Percentiles rank a stretch among this genome's conserved stretches.
Evolutionary conservation across 176 grass and related monocot species (phyloP).

Genomic region (Themeda triandra): DNA sequence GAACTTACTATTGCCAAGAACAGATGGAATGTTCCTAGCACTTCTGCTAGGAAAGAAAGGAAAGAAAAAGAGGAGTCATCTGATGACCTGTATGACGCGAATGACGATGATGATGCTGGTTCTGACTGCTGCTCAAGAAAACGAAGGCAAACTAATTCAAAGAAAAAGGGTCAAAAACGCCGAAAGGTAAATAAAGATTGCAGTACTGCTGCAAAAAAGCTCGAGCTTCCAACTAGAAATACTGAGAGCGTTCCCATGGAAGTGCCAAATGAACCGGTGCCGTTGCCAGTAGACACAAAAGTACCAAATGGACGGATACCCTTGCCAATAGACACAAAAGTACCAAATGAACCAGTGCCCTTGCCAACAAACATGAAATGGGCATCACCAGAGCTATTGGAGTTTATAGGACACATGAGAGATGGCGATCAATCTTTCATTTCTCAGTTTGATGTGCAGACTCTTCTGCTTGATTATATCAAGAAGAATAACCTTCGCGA

Average conservation of each 20-base stretch:
- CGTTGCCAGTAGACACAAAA: conserved; percentile 30
- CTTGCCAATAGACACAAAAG: conserved; percentile 31
- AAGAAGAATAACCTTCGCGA: conserved; percentile 92
- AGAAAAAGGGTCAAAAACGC: conserved; percentile 59
- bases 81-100: conserved; percentile 78
- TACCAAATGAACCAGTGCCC: conserved; percentile 34
- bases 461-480: conserved; percentile 90
- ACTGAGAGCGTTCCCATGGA: conserved; percentile 27
- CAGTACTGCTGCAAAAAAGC: conserved; percentile 36
- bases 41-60: conserved; percentile 44
- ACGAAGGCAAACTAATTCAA: conserved; percentile 42
- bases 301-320: conserved; percentile 38
- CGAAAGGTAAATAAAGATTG: conserved; percentile 26
- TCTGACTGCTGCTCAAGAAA: conserved; percentile 70
- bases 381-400: conserved; percentile 83
- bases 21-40: conserved; percentile 57
- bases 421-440: conserved; percentile 62
- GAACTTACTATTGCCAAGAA: conserved; percentile 82
- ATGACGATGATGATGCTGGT: conserved; percentile 70
- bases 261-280: conserved; percentile 40
- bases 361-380: conserved; percentile 48
- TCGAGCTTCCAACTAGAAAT: conserved; percentile 15
- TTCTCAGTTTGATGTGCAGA: conserved; percentile 85
- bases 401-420: conserved; percentile 87
- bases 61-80: conserved; percentile 81